A percentile compares a stretch with the other conserved stretches of the same genome.
These are phyloP conservation scores for Lactarius tabidus DNA, from an alignment of 768 basidiomycete species.

Conservation along the genomic window DNA sequence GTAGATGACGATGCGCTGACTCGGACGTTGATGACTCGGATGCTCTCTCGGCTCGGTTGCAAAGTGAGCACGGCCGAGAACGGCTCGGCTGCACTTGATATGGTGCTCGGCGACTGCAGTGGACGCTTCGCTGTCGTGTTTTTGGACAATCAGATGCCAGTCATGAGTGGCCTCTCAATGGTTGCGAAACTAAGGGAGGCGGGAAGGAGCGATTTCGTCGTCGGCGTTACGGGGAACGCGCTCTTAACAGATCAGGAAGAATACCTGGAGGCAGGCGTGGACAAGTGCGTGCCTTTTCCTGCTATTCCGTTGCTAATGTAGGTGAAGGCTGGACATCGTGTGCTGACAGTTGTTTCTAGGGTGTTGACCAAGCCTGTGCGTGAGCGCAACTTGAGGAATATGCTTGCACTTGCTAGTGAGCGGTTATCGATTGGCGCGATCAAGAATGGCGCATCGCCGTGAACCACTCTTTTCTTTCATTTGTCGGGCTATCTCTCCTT, in stretches of 20 bases:
- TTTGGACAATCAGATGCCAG: constrained; percentile 78
- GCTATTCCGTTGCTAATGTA: neutral
- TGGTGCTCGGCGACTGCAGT: constrained; percentile 49
- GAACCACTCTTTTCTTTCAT: neutral
- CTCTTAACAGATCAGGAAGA: constrained; percentile 50
- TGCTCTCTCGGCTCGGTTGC: constrained; percentile 76
- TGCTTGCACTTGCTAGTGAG: constrained; percentile 42
- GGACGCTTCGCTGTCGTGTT: constrained; percentile 44
- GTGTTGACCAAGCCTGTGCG: constrained; percentile 78
- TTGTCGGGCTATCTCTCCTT: neutral
- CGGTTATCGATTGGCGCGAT: constrained; percentile 25
- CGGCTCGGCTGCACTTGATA: constrained; percentile 69
- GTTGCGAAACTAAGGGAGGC: constrained; percentile 60
- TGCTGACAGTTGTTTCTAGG: constrained; percentile 34
- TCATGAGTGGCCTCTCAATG: constrained; percentile 69
- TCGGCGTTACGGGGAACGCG: constrained; percentile 65
- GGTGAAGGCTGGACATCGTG: constrained; percentile 3
- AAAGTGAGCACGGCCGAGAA: constrained; percentile 79
- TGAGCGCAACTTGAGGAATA: constrained; percentile 47
- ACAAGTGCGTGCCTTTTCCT: constrained; percentile 47
- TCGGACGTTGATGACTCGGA: constrained; percentile 73
- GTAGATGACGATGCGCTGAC: constrained; percentile 84
- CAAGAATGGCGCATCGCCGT: constrained; percentile 28
- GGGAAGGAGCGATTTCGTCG: constrained; percentile 72
- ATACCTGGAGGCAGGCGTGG: constrained; percentile 70